Evolutionary conservation across 2,329 filamentous ascomycete species (phyloP), one percentile per base, ranked within the genome.

Genomic region (Colletotrichum graminicola): DNA sequence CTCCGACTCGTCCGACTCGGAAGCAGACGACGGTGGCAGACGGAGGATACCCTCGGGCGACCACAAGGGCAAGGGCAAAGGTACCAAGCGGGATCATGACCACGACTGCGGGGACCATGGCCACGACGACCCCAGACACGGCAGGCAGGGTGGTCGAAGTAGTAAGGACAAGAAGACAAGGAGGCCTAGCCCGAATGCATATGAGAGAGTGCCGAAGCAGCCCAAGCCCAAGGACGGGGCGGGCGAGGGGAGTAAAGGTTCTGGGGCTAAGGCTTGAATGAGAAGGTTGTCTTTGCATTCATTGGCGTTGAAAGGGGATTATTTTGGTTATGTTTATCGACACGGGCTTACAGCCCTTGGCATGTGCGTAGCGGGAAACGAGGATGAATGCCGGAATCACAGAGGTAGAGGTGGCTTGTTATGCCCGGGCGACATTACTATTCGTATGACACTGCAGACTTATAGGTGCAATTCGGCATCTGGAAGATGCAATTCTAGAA

Each of bases 161-260:
- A 82, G 76, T 75, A 82, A 78, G 77, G 82, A 75, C 45, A 77
- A 78, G 77, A 82, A 76, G 51, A 77, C 80, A 83, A 85, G 83
- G 66, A 77, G 79, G 76, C 89, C 91, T 23, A 94, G 92, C 77
- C 93, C 93, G 29, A 95, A 95, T 80, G 93, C 93, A 1, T 95
- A 95, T 77, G 93, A 95, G 82, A 92, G 91, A 80, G 88, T 94
- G 79, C 85, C 85, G 39, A 89, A 87, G 74, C 78, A 79, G 21
- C 64, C 67, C n/a, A 84, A 82, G 71, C 78, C 82, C 7, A 82
- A 80, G 43, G 78, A 79, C 43, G 69, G 75, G 18, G 52, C 74
- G 45, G 72, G 66, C 12, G 59, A 73, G 5, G 74, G 72, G 14
- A 73, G 72, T 51, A 76, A 77, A 71, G 68, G 55, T 10, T 36